These are phyloP conservation scores for Aureobasidium sp. DNA, from an alignment of 2,329 filamentous ascomycete genomes.

Conservation along the genomic window DNA sequence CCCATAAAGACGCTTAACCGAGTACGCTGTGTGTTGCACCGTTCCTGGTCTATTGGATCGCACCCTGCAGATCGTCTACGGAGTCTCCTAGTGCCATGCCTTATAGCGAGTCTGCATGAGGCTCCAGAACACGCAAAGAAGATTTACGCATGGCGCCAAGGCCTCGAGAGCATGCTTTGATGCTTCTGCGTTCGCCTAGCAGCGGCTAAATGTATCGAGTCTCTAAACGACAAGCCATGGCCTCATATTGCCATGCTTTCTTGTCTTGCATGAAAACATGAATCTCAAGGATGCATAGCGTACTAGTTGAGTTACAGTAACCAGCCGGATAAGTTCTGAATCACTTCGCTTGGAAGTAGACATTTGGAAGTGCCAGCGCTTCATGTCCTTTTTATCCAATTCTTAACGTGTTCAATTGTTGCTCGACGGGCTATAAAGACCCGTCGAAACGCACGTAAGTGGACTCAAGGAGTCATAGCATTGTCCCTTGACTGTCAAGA, in stretches of 20 bases:
- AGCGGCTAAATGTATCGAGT: neutral
- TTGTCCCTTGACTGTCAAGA: neutral
- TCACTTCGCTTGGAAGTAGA: constrained; percentile 4
- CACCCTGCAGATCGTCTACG: neutral
- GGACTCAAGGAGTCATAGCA: neutral
- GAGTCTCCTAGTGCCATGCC: neutral
- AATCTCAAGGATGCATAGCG: neutral
- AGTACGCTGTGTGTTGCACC: neutral
- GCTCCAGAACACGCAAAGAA: neutral
- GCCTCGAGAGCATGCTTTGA: neutral
- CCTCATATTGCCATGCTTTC: neutral
- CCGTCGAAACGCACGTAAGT: neutral
- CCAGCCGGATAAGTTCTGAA: neutral
- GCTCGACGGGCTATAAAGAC: neutral
- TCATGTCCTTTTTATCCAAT: neutral
- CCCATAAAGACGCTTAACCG: neutral
- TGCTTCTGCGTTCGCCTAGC: neutral
- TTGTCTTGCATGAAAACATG: neutral
- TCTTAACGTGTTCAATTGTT: neutral
- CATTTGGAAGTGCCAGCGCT: neutral
- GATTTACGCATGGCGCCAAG: neutral
- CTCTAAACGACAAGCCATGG: neutral
- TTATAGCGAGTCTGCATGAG: neutral
- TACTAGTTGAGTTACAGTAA: neutral
- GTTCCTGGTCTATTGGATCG: neutral